Conservation (phyloP, 2,329 filamentous ascomycete species). For the Pezicula neosporulosa region DNA sequence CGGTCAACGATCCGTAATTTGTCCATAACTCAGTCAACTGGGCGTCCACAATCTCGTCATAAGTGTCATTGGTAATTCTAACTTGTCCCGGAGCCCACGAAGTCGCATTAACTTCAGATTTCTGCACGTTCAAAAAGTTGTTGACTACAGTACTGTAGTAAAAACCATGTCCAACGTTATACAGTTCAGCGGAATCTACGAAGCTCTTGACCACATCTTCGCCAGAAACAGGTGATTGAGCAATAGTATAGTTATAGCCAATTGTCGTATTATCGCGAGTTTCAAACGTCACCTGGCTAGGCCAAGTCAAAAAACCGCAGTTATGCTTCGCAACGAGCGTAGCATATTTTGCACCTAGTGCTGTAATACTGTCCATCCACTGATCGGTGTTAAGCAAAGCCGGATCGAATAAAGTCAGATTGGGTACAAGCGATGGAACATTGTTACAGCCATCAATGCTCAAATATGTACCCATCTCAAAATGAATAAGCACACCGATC, state of each 20-base stretch:
- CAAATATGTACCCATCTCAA: constrained; percentile 24
- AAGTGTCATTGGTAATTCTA: constrained; percentile 19
- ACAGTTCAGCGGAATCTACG: constrained; percentile 20
- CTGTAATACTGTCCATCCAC: constrained; percentile 25
- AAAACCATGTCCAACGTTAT: constrained; percentile 25
- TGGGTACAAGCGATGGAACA: constrained; percentile 20
- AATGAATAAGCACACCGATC: constrained; percentile 24
- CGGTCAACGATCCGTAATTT: constrained; percentile 20
- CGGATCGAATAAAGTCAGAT: constrained; percentile 17
- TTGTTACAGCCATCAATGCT: constrained; percentile 24
- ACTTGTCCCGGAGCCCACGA: constrained; percentile 17
- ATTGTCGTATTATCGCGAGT: constrained; percentile 20
- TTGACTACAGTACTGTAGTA: constrained; percentile 29
- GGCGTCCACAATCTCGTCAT: constrained; percentile 21
- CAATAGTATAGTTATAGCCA: constrained; percentile 26
- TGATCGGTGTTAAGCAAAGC: constrained; percentile 22
- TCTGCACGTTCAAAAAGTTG: constrained; percentile 26
- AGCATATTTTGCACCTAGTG: constrained; percentile 25
- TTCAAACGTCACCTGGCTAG: constrained; percentile 23
- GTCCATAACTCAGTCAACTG: constrained; percentile 22
- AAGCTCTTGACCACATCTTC: constrained; percentile 23
- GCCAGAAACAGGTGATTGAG: constrained; percentile 21
- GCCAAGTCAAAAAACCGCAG: constrained; percentile 28
- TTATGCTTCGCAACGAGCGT: constrained; percentile 29
- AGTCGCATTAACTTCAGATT: constrained; percentile 11